Evolutionary conservation across 2,329 filamentous ascomycete genomes (phyloP), one percentile per base, ranked within the genome.

Genomic region (Lecanoromycetidae sp.): DNA sequence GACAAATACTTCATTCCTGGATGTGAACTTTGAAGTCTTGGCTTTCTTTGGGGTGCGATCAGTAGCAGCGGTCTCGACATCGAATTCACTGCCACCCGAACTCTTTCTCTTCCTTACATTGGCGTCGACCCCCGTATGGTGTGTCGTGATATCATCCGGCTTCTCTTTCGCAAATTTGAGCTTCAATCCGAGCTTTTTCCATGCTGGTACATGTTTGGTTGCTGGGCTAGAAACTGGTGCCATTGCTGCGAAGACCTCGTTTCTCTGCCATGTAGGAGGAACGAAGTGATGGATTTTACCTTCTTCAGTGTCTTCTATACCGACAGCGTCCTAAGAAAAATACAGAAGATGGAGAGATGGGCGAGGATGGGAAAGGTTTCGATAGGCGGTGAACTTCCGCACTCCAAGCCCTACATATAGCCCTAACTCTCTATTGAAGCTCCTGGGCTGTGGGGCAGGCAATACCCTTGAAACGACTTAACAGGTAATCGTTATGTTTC

Each of bases 121-220:
- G 22, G 6, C 8, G 25, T 17, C 17, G 20, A 12, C 9, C 12
- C 8, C 8, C 4, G 42, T 32, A 17, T 15, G 13, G 23, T 15
- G 19, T 1, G 13, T n/a, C n/a, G 27, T 19, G 12, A 10, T 17
- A 15, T 45, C 33, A 26, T 34, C 53, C 19, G 47, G 26, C 39
- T 59, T 51, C 39, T 65, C 59, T 58, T 70, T 67, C 37, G 69
- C 66, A 57, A 70, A 70, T 60, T 78, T 80, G 55, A 77, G 64
- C 63, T 77, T 77, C 51, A 79, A 64, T 29, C 75, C 76, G 46
- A 79, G 62, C 57, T 72, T 67, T 59, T 77, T 78, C 75, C 75
- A 80, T 51, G 76, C 75, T 26, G 77, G 75, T 39, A 73, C 61
- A 27, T 55, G 52, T 30, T 25, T 19, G 4, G 27, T 37, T 7